Evolutionary conservation across 345 rosid species (phyloP), one percentile per base, ranked within the genome.

Genomic region (Tarenaya hassleriana): DNA sequence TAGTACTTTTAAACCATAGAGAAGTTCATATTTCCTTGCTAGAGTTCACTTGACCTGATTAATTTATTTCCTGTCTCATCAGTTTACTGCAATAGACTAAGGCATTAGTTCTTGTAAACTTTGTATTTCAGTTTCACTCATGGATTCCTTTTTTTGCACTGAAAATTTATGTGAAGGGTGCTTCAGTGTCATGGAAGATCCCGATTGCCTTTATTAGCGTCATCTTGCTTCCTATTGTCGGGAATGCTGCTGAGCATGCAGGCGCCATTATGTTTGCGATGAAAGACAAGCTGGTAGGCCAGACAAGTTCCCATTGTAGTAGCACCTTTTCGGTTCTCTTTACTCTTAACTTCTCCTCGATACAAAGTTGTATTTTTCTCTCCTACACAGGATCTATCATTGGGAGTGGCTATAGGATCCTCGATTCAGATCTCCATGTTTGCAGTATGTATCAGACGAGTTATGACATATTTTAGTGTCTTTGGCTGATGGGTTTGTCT

Each of bases 331-430:
- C 45, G 40, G 34, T 10, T 9, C 32, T 53, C 14, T 16, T 41
- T 13, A 53, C 40, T n/a, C n/a, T n/a, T n/a, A n/a, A 14, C 6
- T 60, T 41, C 33, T 20, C 34, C 29, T 37, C 1, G 40, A 12
- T 24, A 1, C 31, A 43, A 21, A 12, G 1, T 47, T 16, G 3
- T 37, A 37, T 31, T 3, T 48, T 45, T n/a, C 19, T 31, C 13
- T 33, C 31, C 19, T 63, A 12, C 61, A 51, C 79, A 91, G 98
- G 98, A 91, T 70, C 71, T 91, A 57, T 84, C 98, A 34, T 34
- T 91, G 69, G 96, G 98, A 73, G 95, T 91, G 69, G 98, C 98
- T 56, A 87, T 91, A 56, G 98, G 98, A 40, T 91, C 98, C 32
- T 91, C 98, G 10, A 91, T 92, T 10, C 96, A 91, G 67, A 84